Conservation (phyloP, 169 alveolate genomes). For the Cryptosporidium baileyi region DNA sequence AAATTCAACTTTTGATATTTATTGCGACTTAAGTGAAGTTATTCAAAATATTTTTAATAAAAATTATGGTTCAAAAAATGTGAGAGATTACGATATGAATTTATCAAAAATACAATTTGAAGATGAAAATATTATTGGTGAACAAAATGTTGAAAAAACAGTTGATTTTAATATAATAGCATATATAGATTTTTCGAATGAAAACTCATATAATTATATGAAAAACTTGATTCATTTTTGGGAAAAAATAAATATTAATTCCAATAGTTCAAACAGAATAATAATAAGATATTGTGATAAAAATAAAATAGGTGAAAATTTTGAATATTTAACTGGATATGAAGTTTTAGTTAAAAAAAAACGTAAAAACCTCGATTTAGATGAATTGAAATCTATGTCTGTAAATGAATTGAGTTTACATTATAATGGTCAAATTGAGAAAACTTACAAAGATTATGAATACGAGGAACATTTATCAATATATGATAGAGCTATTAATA, state of each 20-base stretch:
- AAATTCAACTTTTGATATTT: constrained; percentile 10
- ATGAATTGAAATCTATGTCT: neutral
- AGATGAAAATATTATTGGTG: neutral
- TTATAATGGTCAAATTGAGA: neutral
- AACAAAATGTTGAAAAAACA: neutral
- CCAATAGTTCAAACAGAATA: neutral
- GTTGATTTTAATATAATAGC: neutral
- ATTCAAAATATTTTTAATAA: neutral
- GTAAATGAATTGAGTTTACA: neutral
- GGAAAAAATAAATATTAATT: neutral
- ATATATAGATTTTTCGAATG: constrained; percentile 44
- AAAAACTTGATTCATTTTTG: neutral
- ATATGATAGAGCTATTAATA: constrained; percentile 48
- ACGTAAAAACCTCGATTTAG: neutral
- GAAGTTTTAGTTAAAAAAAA: neutral
- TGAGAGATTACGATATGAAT: neutral
- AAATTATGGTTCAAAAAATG: neutral
- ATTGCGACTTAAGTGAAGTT: constrained; percentile 1
- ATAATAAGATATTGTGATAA: constrained; percentile 38
- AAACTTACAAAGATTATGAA: constrained; percentile 27
- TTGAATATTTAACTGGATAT: constrained; percentile 55
- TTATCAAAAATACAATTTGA: neutral
- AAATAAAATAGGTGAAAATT: neutral
- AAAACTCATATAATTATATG: neutral
- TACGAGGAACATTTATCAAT: neutral